Percentiles rank a stretch among this genome's conserved stretches.
Evolutionary conservation across 352 stramenopile genomes (phyloP).

Genomic region (Phytophthora hibernalis): DNA sequence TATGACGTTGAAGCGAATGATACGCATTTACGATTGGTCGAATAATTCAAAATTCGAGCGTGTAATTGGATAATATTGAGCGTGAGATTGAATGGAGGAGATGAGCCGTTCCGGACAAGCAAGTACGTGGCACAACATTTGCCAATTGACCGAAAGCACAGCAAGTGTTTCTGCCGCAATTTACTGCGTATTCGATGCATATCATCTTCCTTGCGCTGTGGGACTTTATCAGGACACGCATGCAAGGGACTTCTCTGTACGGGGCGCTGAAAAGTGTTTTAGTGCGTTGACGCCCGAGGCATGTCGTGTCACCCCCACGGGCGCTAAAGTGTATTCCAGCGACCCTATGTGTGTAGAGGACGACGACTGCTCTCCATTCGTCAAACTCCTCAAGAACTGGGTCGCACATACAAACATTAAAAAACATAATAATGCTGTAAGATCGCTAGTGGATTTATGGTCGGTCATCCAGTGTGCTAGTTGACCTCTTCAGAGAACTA

Average conservation of each 20-base stretch:
- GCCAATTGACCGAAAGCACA: background rate
- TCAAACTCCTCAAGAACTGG: slow-evolving; percentile 83
- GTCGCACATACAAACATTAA: slow-evolving; percentile 70
- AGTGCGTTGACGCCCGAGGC: slow-evolving; percentile 24
- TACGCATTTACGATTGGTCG: no score
- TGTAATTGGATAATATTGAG: background rate
- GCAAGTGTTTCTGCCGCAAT: no score
- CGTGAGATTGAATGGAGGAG: background rate
- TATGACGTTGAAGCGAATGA: no score
- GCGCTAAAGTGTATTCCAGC: slow-evolving; percentile 57
- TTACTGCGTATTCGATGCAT: no score
- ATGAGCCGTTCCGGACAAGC: background rate
- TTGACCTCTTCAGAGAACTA: no score
- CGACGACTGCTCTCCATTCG: slow-evolving; percentile 54
- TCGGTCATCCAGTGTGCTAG: no score
- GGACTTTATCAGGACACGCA: slow-evolving; percentile 26
- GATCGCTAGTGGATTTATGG: no score
- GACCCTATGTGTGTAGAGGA: slow-evolving; percentile 89
- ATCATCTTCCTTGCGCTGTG: slow-evolving; percentile 24
- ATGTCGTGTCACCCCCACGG: slow-evolving; percentile 39
- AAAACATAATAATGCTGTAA: background rate
- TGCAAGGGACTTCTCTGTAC: slow-evolving; percentile 34
- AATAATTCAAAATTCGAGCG: background rate
- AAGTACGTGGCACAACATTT: background rate
- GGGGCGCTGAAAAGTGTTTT: slow-evolving; percentile 45